Evolutionary conservation across 2,329 filamentous ascomycete genomes (phyloP).

Genomic region (Ophioceras dolichostomum): DNA sequence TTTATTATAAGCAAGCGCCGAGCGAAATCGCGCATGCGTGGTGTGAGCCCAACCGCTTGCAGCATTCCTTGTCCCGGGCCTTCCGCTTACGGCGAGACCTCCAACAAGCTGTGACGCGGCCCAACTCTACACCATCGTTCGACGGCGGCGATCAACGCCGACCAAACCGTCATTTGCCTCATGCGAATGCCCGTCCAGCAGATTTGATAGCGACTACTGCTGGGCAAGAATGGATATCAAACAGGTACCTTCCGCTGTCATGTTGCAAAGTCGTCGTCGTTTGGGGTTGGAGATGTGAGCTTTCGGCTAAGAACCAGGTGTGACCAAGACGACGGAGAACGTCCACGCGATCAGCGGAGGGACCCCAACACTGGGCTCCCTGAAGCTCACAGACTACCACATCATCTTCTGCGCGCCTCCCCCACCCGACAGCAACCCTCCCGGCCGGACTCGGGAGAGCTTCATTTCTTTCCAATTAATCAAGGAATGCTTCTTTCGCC

Average conservation of each 20-base stretch:
- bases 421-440: constrained; percentile 15
- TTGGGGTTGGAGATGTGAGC: no score
- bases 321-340: constrained; percentile 35
- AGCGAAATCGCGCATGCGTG: no score
- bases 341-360: constrained; percentile 50
- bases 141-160: no score
- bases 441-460: constrained; percentile 37
- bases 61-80: no score
- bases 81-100: no score
- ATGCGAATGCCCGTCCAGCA: no score
- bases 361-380: constrained; percentile 40
- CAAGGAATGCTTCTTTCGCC: constrained; percentile 63
- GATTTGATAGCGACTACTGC: no score
- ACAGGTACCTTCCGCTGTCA: constrained; percentile 7
- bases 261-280: not conserved
- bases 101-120: no score
- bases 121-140: no score
- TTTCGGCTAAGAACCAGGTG: not conserved
- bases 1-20: no score
- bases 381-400: constrained; percentile 53
- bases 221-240: constrained; percentile 12
- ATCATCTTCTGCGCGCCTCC: constrained; percentile 36
- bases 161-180: no score
- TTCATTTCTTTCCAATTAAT: constrained; percentile 97
- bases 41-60: no score